These are phyloP conservation scores for Silene conica DNA, from an alignment of 148 eudicot genomes.

Conservation along the genomic window DNA sequence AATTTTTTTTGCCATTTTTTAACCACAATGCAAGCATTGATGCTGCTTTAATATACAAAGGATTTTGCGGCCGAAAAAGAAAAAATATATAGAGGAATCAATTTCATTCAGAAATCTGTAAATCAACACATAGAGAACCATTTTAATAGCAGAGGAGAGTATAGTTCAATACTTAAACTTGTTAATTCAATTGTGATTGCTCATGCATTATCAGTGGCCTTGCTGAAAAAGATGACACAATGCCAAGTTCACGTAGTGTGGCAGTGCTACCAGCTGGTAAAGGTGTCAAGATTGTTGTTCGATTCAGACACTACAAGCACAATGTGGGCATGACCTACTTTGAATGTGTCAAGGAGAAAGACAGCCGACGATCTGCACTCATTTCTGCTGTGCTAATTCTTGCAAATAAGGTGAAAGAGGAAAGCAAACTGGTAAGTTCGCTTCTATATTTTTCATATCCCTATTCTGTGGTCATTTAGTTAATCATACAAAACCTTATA, in stretches of 20 bases:
- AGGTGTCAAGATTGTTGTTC: conserved; percentile 1
- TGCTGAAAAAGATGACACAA: neutral
- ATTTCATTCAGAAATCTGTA: too few relatives aligned
- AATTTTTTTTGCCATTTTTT: too few relatives aligned
- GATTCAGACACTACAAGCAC: neutral
- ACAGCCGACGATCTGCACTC: conserved; percentile 1
- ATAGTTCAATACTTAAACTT: too few relatives aligned
- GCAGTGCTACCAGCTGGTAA: conserved; percentile 6
- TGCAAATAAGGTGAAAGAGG: neutral
- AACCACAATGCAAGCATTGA: too few relatives aligned
- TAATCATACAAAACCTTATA: neutral
- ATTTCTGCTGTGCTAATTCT: neutral
- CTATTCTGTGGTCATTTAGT: neutral
- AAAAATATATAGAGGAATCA: too few relatives aligned
- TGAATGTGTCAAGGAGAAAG: conserved; percentile 18
- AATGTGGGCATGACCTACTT: neutral
- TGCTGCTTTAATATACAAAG: too few relatives aligned
- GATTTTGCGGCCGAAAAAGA: too few relatives aligned
- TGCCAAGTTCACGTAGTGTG: conserved; percentile 3
- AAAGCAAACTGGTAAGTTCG: neutral
- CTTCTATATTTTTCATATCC: neutral
- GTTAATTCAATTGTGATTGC: too few relatives aligned
- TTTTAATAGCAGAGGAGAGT: too few relatives aligned
- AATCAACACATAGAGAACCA: too few relatives aligned
- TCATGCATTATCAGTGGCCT: neutral